Conservation (phyloP, 2,329 filamentous ascomycete genomes). For the Xylariales sp. region DNA sequence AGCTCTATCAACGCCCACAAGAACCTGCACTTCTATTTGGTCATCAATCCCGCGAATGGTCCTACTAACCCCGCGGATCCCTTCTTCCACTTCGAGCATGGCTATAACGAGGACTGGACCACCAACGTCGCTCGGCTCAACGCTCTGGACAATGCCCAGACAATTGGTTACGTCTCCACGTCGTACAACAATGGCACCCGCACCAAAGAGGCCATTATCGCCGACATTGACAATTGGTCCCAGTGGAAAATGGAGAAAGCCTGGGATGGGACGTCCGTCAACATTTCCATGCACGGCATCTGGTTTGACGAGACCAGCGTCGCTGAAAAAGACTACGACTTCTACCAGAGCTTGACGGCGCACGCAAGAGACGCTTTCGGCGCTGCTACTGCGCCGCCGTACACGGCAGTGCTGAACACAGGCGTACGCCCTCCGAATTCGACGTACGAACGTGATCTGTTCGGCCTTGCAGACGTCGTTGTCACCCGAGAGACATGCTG, state of each 20-base stretch:
- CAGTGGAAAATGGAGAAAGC: conserved; percentile 7
- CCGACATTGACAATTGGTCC: conserved; percentile 14
- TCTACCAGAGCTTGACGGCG: not conserved
- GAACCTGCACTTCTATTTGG: conserved; percentile 13
- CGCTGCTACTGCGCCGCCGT: not conserved
- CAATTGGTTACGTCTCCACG: conserved; percentile 14
- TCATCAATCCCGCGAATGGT: conserved; percentile 15
- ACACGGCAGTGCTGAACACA: conserved; percentile 11
- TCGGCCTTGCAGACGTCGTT: conserved; percentile 12
- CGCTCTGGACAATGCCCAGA: conserved; percentile 14
- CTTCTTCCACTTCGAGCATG: conserved; percentile 11
- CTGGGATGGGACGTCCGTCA: not conserved
- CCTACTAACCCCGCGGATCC: conserved; percentile 10
- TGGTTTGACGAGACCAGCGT: conserved; percentile 15
- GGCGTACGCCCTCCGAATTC: conserved; percentile 13
- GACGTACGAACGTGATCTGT: conserved; percentile 35
- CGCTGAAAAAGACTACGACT: not conserved
- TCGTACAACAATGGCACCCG: conserved; percentile 7
- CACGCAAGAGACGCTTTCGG: not conserved
- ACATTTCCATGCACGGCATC: conserved; percentile 15
- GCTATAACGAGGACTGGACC: conserved; percentile 17
- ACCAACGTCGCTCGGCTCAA: conserved; percentile 13
- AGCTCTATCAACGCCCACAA: conserved; percentile 11
- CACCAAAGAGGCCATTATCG: conserved; percentile 10
- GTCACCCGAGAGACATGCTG: conserved; percentile 17